These are phyloP conservation scores for Mycena crocata DNA, from an alignment of 768 basidiomycete genomes.

Conservation along the genomic window DNA sequence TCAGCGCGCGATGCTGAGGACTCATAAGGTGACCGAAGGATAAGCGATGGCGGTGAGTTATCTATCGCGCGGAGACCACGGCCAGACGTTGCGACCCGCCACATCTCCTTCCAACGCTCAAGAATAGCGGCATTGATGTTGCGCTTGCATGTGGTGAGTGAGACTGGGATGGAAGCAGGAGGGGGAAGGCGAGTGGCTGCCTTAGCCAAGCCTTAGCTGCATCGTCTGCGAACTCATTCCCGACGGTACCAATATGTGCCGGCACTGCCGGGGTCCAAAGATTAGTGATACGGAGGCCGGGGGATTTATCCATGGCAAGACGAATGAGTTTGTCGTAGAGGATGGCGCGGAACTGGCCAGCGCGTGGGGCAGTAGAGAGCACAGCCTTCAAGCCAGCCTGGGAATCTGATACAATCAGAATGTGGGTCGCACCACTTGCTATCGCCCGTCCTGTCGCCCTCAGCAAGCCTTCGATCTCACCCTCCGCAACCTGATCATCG, in stretches of 20 bases:
- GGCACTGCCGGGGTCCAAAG: slow-evolving; percentile 5
- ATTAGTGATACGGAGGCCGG: neutral
- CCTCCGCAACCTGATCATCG: neutral
- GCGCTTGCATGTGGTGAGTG: no score
- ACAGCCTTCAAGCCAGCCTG: slow-evolving; percentile 1
- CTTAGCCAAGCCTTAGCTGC: no score
- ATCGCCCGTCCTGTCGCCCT: neutral
- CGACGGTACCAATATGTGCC: no score
- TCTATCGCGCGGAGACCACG: no score
- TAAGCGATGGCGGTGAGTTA: no score
- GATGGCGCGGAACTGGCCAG: slow-evolving; percentile 8
- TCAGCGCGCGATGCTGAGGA: no score
- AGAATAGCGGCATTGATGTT: no score
- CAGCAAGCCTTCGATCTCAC: slow-evolving; percentile 1
- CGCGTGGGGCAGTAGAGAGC: neutral
- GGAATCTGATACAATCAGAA: slow-evolving; percentile 4
- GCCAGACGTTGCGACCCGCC: neutral
- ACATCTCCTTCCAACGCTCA: no score
- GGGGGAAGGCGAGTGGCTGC: no score
- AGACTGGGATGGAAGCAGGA: no score
- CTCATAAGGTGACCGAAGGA: no score
- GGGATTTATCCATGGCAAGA: neutral
- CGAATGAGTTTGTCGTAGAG: neutral
- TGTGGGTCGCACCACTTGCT: neutral
- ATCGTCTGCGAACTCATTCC: no score